Percentiles rank a stretch among this genome's conserved stretches.
These are phyloP conservation scores for Backusella macrospora DNA, from an alignment of 192 early-diverging fungal species.

Conservation along the genomic window DNA sequence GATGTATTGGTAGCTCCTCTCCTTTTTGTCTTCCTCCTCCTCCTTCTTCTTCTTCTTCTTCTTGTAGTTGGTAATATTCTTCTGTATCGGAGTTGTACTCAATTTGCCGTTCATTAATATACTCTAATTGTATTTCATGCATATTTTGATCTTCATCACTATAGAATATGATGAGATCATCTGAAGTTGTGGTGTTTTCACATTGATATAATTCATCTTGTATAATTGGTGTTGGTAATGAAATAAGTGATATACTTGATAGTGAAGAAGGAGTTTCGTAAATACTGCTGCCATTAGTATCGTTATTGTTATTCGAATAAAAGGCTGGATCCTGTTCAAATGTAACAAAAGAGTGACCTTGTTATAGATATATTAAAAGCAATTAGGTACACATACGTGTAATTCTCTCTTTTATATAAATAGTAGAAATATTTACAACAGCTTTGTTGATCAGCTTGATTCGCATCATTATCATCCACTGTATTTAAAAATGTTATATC, in stretches of 20 bases:
- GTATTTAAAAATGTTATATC: neutral
- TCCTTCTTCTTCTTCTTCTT: neutral
- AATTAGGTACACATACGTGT: neutral
- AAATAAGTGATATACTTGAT: neutral
- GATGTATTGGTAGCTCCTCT: neutral
- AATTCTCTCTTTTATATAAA: neutral
- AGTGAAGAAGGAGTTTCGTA: neutral
- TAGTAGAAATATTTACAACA: neutral
- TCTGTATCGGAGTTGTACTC: neutral
- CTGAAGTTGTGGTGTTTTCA: neutral
- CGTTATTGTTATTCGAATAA: neutral
- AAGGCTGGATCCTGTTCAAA: neutral
- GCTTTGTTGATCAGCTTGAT: neutral
- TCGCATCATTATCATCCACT: neutral
- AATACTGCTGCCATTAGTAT: neutral
- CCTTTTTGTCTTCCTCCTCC: neutral
- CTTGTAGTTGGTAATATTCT: neutral
- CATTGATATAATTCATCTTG: conserved; percentile 5
- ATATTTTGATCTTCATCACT: conserved; percentile 13
- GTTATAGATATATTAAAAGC: neutral
- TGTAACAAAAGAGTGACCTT: conserved; percentile 5
- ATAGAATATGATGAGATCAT: conserved; percentile 1
- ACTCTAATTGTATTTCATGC: conserved; percentile 12
- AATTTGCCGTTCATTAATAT: neutral
- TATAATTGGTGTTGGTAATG: conserved; percentile 1